Base-by-base conservation (phyloP, 2,329 filamentous ascomycete species). In the Hymenoscyphus infarciens region DNA sequence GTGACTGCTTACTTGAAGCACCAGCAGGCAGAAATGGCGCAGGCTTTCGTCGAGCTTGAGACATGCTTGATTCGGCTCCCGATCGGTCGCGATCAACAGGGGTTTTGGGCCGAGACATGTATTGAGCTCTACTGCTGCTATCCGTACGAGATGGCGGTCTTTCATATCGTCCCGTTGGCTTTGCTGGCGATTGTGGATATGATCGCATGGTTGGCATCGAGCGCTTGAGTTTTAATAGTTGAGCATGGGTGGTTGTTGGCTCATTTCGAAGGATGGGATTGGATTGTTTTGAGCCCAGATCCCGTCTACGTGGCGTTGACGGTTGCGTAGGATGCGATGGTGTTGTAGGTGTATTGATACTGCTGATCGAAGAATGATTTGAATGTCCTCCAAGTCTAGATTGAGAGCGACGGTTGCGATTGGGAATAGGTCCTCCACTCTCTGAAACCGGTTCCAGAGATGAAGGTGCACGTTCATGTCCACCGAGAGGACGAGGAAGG, bases 371-470 rank as follows among this genome's bases (percentile, higher is more conserved):
- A 13, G 87, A 87, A 69, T 91, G 87, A 16, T 86, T 77, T 11
- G 86, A 85, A 74, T 93, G 89, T 7, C 86, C 85, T 13, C 85
- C 85, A 31, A 91, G 74, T 61, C 89, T 83, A 2, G 88, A 91
- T 64, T 86, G 84, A 52, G 89, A 85, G 67, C 87, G 81, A 62
- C 86, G 83, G 67, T 81, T 81, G 16, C 79, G 78, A 64, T 82
- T 84, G 52, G 81, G 78, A 56, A 90, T 83, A 22, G 90, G 86
- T 3, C 87, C 91, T 58, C 92, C 92, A 67, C 87, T 92, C 77
- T 98, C 94, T 45, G 92, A 96, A 5, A 98, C 92, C 25, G 94
- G 92, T 73, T 96, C 94, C n/a, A 98, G 82, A 19, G 89, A 88
- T 11, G 90, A 90, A 68, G 86, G 84, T 5, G 87, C 84, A 60